A percentile compares a stretch with the other conserved stretches of the same genome.
phyloP scores from a whole-genome alignment of 2,329 filamentous ascomycete genomes.

The Leptographium wingfieldii region DNA sequence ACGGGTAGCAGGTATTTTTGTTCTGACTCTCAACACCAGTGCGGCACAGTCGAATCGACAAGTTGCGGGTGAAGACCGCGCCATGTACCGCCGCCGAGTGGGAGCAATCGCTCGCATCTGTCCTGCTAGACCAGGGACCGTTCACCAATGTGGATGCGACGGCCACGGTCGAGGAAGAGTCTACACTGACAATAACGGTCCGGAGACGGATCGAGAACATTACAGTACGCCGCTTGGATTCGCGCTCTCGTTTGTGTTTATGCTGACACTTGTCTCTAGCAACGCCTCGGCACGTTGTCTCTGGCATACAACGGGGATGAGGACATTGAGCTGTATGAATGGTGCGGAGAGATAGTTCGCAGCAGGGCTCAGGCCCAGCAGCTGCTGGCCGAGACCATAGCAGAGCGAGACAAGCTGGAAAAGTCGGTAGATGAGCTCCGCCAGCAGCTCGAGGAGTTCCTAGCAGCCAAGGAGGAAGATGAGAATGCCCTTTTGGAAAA shows the following conservation, averaged over 20 bases:
- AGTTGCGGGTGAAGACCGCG: constrained; percentile 39
- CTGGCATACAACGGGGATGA: constrained; percentile 43
- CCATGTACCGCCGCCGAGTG: constrained; percentile 52
- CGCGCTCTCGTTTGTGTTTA: neutral
- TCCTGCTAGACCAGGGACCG: constrained; percentile 38
- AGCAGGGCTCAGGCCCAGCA: constrained; percentile 31
- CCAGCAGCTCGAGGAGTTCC: constrained; percentile 52
- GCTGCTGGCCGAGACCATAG: constrained; percentile 28
- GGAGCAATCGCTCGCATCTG: constrained; percentile 44
- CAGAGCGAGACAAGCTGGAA: constrained; percentile 35
- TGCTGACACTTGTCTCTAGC: constrained; percentile 29
- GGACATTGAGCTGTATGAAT: constrained; percentile 54
- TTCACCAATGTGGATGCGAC: constrained; percentile 44
- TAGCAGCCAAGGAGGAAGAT: constrained; percentile 51
- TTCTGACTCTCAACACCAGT: constrained; percentile 25
- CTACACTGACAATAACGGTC: constrained; percentile 47
- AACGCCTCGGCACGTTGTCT: constrained; percentile 55
- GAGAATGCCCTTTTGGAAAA: constrained; percentile 56
- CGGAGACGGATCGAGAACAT: constrained; percentile 56
- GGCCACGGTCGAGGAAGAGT: constrained; percentile 42
- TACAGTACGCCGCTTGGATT: constrained; percentile 36
- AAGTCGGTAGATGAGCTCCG: constrained; percentile 44
- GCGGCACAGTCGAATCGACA: constrained; percentile 40
- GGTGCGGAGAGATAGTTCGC: constrained; percentile 49
- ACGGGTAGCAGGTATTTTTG: neutral